Percentiles rank a stretch among this genome's conserved stretches.
Conservation (phyloP, 2,329 filamentous ascomycete species). For the Neofusicoccum cordaticola region DNA sequence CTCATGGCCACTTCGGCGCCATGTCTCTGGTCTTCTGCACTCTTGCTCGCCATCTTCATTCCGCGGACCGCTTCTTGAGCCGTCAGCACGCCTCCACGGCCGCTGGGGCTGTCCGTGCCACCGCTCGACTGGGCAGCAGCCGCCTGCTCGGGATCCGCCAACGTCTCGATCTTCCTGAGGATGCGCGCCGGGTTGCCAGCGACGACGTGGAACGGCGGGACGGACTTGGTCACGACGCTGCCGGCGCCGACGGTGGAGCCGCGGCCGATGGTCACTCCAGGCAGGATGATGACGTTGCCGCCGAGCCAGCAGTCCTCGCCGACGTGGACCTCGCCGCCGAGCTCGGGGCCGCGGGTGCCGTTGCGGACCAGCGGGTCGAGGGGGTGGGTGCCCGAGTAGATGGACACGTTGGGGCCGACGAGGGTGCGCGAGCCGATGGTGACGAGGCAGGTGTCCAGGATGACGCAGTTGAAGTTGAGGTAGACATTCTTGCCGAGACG, state of each 20-base stretch:
- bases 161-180: slow-evolving; percentile 43
- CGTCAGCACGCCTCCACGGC: neutral
- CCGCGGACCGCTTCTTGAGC: neutral
- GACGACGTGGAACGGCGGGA: slow-evolving; percentile 62
- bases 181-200: slow-evolving; percentile 67
- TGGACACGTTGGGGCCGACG: slow-evolving; percentile 72
- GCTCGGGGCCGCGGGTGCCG: slow-evolving; percentile 71
- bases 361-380: slow-evolving; percentile 71
- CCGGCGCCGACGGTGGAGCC: slow-evolving; percentile 75
- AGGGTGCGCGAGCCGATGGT: slow-evolving; percentile 74
- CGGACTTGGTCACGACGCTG: slow-evolving; percentile 77
- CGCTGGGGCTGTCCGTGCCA: neutral
- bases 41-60: neutral
- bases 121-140: slow-evolving; percentile 37
- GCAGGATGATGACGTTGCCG: slow-evolving; percentile 57
- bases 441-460: slow-evolving; percentile 74
- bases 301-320: slow-evolving; percentile 69
- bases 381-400: slow-evolving; percentile 75
- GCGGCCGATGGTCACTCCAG: slow-evolving; percentile 74
- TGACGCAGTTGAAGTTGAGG: slow-evolving; percentile 71
- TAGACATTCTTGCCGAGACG: slow-evolving; percentile 68
- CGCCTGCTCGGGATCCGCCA: slow-evolving; percentile 51
- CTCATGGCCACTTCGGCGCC: slow-evolving; percentile 9
- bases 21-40: neutral
- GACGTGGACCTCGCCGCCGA: slow-evolving; percentile 69